phyloP scores from a whole-genome alignment of 257 asterid genomes.

The Nyctanthes arbortristis region DNA sequence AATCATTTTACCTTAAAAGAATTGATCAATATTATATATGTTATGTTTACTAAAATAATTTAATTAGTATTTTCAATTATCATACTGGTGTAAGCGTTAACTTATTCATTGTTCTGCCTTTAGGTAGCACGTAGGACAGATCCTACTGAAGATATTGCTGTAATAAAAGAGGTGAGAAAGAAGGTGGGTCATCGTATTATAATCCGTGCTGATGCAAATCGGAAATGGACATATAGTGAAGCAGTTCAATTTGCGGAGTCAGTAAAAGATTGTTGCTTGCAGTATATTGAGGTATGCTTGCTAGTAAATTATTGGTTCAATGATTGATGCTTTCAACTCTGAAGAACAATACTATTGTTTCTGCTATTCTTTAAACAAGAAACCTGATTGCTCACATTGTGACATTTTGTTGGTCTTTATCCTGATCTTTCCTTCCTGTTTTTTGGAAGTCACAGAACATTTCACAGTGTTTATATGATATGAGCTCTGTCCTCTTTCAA shows the following conservation, averaged over 20 bases:
- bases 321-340: conserved; percentile 13
- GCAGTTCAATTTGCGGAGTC: conserved; percentile 73
- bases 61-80: background rate
- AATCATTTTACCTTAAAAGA: conserved; percentile 1
- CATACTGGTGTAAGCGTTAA: conserved; percentile 4
- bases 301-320: background rate
- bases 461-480: background rate
- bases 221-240: conserved; percentile 73
- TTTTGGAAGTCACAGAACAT: background rate
- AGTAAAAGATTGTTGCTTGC: conserved; percentile 68
- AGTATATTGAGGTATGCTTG: conserved; percentile 81
- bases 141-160: conserved; percentile 74
- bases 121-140: conserved; percentile 82
- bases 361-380: background rate
- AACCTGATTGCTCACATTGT: background rate
- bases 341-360: background rate
- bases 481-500: background rate
- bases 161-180: conserved; percentile 78
- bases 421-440: background rate
- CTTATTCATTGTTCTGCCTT: conserved; percentile 10
- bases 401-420: background rate
- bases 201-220: conserved; percentile 91
- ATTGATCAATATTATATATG: background rate
- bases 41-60: background rate
- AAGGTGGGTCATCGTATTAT: conserved; percentile 65